These are phyloP conservation scores for Fusarium sp. DNA, from an alignment of 2,329 filamentous ascomycete species.

Conservation along the genomic window DNA sequence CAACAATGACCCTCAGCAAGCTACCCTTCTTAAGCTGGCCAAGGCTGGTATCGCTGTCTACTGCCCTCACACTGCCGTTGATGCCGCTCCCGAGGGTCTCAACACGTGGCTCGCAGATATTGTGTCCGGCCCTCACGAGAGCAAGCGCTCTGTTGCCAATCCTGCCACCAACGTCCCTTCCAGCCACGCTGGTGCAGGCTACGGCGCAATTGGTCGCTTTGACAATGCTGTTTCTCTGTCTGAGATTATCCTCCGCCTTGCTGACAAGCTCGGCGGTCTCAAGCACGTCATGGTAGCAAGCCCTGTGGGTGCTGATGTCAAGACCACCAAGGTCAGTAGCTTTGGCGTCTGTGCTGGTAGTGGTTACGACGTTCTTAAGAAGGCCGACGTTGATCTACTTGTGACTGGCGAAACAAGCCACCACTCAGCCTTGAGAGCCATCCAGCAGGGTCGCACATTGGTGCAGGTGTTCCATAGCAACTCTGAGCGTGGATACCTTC, in stretches of 20 bases:
- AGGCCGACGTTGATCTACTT: constrained; percentile 78
- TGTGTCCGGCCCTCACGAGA: constrained; percentile 67
- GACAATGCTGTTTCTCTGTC: constrained; percentile 52
- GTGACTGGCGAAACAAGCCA: constrained; percentile 95
- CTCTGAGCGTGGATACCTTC: constrained; percentile 86
- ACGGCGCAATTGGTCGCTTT: constrained; percentile 63
- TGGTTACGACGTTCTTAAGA: constrained; percentile 79
- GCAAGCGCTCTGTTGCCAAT: constrained; percentile 57
- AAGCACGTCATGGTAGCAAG: constrained; percentile 61
- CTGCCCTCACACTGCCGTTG: constrained; percentile 93
- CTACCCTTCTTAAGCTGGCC: constrained; percentile 82
- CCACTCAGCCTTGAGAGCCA: constrained; percentile 88
- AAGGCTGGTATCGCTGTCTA: constrained; percentile 94
- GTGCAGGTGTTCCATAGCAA: constrained; percentile 93
- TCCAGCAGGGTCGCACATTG: constrained; percentile 84
- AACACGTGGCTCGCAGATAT: constrained; percentile 96
- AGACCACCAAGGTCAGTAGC: constrained; percentile 64
- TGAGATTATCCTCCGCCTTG: constrained; percentile 64
- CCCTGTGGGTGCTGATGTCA: constrained; percentile 60
- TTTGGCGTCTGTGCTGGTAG: constrained; percentile 92
- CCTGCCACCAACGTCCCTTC: constrained; percentile 57
- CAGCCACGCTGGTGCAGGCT: constrained; percentile 61
- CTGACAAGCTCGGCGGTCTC: constrained; percentile 75
- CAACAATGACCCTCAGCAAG: constrained; percentile 85
- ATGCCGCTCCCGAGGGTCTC: constrained; percentile 84